Percentiles rank a stretch among this genome's conserved stretches.
These are phyloP conservation scores for Tetrapyrgos nigripes DNA, from an alignment of 1,284 basidiomycete species.

Conservation along the genomic window DNA sequence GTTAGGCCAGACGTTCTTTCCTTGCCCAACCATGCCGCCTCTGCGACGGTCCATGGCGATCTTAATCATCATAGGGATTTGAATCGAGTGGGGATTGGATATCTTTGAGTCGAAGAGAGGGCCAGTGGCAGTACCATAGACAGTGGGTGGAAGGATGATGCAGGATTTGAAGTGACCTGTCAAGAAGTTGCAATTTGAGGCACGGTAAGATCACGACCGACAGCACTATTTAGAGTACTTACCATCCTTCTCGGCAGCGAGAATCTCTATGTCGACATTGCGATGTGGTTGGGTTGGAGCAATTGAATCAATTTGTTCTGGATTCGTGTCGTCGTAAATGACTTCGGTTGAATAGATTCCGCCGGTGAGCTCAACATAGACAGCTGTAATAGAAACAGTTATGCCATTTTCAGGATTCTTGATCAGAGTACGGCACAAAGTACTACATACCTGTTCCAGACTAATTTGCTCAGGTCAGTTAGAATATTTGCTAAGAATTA, in stretches of 20 bases:
- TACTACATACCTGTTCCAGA: slow-evolving; percentile 27
- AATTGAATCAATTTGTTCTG: slow-evolving; percentile 41
- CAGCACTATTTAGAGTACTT: slow-evolving; percentile 1
- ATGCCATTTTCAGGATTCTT: background rate
- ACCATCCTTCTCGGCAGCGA: slow-evolving; percentile 43
- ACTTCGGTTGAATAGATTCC: slow-evolving; percentile 35
- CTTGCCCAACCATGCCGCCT: slow-evolving; percentile 11
- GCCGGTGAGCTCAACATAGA: slow-evolving; percentile 40
- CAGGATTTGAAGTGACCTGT: slow-evolving; percentile 37
- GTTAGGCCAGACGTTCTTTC: slow-evolving; percentile 35
- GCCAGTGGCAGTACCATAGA: slow-evolving; percentile 38
- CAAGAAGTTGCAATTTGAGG: background rate
- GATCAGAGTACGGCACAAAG: background rate
- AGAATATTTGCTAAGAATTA: slow-evolving; percentile 10
- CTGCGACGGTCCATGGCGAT: slow-evolving; percentile 19
- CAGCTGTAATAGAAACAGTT: background rate
- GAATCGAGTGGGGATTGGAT: slow-evolving; percentile 33
- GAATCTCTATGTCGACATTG: slow-evolving; percentile 42
- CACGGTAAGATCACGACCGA: background rate
- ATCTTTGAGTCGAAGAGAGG: slow-evolving; percentile 37
- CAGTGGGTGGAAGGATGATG: slow-evolving; percentile 37
- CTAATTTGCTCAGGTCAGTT: background rate
- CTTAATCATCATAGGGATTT: slow-evolving; percentile 34
- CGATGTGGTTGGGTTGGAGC: slow-evolving; percentile 24
- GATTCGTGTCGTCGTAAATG: slow-evolving; percentile 44